Percentiles rank a stretch among this genome's conserved stretches.
Conservation (phyloP, 805 yeast genomes). For the Metschnikowia sp. region DNA sequence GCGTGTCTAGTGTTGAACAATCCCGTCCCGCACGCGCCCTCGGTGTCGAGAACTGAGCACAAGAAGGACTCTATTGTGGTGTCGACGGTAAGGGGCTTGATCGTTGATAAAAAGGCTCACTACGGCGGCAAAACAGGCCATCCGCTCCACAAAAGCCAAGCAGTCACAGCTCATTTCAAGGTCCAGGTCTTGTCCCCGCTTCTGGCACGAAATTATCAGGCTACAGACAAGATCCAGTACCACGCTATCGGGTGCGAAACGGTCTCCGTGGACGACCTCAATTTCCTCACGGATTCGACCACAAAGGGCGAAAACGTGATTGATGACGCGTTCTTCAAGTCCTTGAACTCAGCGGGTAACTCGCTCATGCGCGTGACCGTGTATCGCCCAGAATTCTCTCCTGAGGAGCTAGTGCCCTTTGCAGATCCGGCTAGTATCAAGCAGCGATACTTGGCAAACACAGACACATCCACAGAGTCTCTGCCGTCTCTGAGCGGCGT, state of each 20-base stretch:
- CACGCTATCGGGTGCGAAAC: conserved; percentile 25
- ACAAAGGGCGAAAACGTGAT: conserved; percentile 13
- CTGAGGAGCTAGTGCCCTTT: conserved; percentile 42
- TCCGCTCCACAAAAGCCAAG: neutral
- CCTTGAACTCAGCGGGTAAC: conserved; percentile 22
- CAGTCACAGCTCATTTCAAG: conserved; percentile 26
- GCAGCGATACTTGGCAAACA: conserved; percentile 45
- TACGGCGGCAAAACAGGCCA: neutral
- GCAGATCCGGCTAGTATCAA: conserved; percentile 50
- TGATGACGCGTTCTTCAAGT: conserved; percentile 35
- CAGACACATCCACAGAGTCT: conserved; percentile 24
- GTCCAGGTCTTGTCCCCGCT: conserved; percentile 24
- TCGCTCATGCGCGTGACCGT: conserved; percentile 50
- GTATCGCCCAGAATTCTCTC: conserved; percentile 47
- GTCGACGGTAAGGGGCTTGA: conserved; percentile 30
- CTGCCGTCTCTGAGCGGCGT: conserved; percentile 26
- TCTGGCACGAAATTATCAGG: neutral
- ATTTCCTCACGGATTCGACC: conserved; percentile 15
- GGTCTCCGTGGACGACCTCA: conserved; percentile 30
- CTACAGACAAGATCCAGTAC: conserved; percentile 34
- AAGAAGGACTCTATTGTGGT: conserved; percentile 20
- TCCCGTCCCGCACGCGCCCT: conserved; percentile 30
- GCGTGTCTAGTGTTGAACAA: conserved; percentile 36
- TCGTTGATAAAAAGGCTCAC: conserved; percentile 15
- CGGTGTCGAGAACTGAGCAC: conserved; percentile 21